These are phyloP conservation scores for Aspergillus novofumigatus DNA, from an alignment of 2,329 filamentous ascomycete genomes.

Conservation along the genomic window DNA sequence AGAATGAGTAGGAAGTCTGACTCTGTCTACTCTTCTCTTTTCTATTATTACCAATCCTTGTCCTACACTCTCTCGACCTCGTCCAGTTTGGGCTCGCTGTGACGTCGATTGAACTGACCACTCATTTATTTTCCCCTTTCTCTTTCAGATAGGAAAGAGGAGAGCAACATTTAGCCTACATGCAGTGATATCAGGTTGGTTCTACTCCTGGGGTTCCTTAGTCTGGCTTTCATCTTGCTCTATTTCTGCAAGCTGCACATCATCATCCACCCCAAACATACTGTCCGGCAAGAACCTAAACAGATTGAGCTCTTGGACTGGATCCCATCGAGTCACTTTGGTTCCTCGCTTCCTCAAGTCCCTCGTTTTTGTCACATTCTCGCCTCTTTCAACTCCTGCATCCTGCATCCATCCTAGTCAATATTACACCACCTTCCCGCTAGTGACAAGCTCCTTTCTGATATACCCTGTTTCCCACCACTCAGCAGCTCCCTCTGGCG, in stretches of 20 bases:
- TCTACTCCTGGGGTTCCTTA: background rate
- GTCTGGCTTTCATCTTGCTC: constrained; percentile 4
- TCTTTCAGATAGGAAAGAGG: background rate
- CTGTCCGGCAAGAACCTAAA: background rate
- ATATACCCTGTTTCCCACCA: constrained; percentile 21
- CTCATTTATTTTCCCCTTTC: background rate
- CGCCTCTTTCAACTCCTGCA: constrained; percentile 22
- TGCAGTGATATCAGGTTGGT: constrained; percentile 3
- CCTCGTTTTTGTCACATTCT: constrained; percentile 19
- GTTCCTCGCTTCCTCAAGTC: constrained; percentile 12
- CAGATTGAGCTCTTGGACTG: constrained; percentile 4
- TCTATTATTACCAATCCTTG: background rate
- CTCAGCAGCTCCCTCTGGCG: constrained; percentile 15
- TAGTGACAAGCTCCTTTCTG: constrained; percentile 33
- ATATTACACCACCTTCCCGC: constrained; percentile 38
- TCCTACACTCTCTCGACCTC: background rate
- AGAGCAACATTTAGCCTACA: background rate
- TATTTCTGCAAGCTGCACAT: constrained; percentile 19
- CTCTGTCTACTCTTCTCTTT: background rate
- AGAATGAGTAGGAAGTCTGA: background rate
- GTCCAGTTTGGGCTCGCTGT: background rate
- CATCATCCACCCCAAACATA: constrained; percentile 7
- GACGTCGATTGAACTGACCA: background rate
- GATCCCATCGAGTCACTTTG: constrained; percentile 10
- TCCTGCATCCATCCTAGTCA: constrained; percentile 35